Base-by-base conservation (phyloP, 2,329 filamentous ascomycete species). In the Lachnellula subtilissima region DNA sequence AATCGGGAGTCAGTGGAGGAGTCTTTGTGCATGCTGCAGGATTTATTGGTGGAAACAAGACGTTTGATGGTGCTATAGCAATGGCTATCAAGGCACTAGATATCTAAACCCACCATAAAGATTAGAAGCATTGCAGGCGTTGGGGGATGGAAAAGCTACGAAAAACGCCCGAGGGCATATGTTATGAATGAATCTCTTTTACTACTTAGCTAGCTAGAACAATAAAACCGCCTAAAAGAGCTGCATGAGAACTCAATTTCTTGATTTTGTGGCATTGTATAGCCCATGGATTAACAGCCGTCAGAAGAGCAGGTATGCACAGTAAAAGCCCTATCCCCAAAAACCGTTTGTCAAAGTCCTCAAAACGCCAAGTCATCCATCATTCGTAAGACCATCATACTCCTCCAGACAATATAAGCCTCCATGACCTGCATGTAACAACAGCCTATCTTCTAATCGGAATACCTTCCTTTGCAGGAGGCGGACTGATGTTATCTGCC, bases 41-140 rank as follows among this genome's bases (percentile, higher is more conserved):
- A 28, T 99, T 99, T 75, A 97, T 97, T 69, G 94, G 94, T 17
- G 94, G 94, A 2, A 95, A 97, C 74, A 87, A 89, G 79, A 95
- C 88, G 0, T 94, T 89, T 67, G 90, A 96, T 59, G 94, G 94
- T 32, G 92, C 85, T 25, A 81, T 90, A 71, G 84, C 85, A 56
- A 96, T 97, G 91, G 91, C 92, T 4, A 75, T 80, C 72, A 90
- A 88, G 78, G 87, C 88, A 2, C 75, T 90, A 60, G 82, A 74
- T 55, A 22, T 67, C 50, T 69, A 45, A 53, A 50, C 36, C 49
- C 19, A 19, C 40, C 15, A 49, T 42, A 4, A 42, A 15, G 47
- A 50, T 36, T 12, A 45, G 35, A 52, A 53, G 60, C 57, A 65
- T 66, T 60, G 62, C 57, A 61, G 48, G 62, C 59, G 56, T 60